These are phyloP conservation scores for Leccinum insolens DNA, from an alignment of 1,284 basidiomycete genomes.

Conservation along the genomic window DNA sequence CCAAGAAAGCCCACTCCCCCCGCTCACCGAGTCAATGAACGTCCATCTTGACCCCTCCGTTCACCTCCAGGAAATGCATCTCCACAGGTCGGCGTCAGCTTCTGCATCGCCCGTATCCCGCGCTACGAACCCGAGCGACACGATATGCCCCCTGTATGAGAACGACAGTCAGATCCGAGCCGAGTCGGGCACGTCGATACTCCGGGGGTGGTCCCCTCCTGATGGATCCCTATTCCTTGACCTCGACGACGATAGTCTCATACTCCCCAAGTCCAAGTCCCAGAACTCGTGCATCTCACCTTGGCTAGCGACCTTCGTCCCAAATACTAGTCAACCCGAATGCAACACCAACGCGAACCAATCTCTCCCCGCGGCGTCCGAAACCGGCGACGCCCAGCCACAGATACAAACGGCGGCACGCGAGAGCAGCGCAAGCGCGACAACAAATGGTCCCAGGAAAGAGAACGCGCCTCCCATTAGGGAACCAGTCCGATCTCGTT, in stretches of 20 bases:
- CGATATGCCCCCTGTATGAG: background rate
- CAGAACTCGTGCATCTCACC: slow-evolving; percentile 11
- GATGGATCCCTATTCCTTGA: slow-evolving; percentile 30
- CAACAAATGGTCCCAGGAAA: background rate
- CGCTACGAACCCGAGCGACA: background rate
- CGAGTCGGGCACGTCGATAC: slow-evolving; percentile 1
- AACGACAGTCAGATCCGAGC: slow-evolving; percentile 1
- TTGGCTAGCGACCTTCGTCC: slow-evolving; percentile 8
- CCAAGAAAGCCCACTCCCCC: slow-evolving; percentile 12
- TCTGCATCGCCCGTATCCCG: background rate
- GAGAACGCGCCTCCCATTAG: background rate
- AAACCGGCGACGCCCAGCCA: background rate
- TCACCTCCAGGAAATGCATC: background rate
- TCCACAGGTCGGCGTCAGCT: background rate
- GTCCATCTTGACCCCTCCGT: slow-evolving; percentile 1
- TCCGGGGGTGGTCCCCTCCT: slow-evolving; percentile 31
- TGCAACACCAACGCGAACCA: background rate
- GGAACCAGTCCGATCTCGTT: slow-evolving; percentile 6
- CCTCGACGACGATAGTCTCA: slow-evolving; percentile 23
- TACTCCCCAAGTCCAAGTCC: slow-evolving; percentile 3
- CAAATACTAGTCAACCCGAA: background rate
- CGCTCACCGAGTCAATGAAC: slow-evolving; percentile 1
- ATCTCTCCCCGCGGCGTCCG: background rate
- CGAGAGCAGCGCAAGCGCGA: background rate
- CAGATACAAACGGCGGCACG: background rate